Percentiles rank a stretch among this genome's conserved stretches.
Conservation (phyloP, 495 filamentous ascomycete species). For the Chaetomium tenue region DNA sequence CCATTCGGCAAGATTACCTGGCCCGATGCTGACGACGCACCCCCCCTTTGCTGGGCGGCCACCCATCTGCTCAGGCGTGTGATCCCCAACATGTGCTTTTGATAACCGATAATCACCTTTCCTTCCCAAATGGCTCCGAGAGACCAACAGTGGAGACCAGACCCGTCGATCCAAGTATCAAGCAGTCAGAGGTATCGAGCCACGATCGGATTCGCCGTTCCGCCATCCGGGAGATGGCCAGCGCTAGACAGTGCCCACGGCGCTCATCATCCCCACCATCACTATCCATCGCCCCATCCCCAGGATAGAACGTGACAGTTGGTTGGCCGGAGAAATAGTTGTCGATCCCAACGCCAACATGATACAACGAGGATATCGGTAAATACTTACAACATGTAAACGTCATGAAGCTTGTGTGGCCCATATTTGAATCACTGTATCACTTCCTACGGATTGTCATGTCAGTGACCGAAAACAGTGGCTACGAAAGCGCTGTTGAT, state of each 20-base stretch:
- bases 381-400: neutral
- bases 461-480: neutral
- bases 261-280: neutral
- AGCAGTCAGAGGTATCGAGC: neutral
- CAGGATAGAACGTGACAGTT: neutral
- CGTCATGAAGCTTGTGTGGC: neutral
- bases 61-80: neutral
- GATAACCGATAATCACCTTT: neutral
- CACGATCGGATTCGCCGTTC: neutral
- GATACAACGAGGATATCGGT: neutral
- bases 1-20: conserved; percentile 17
- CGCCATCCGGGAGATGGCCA: neutral
- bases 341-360: neutral
- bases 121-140: neutral
- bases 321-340: neutral
- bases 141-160: neutral
- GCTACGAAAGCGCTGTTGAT: neutral
- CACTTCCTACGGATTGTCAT: neutral
- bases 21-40: conserved; percentile 17
- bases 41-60: neutral
- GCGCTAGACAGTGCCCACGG: neutral
- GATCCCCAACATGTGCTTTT: conserved; percentile 3
- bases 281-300: neutral
- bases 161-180: neutral
- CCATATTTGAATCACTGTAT: neutral